Evolutionary conservation across 306 rosid species (phyloP).

Genomic region (Quillaja saponaria): DNA sequence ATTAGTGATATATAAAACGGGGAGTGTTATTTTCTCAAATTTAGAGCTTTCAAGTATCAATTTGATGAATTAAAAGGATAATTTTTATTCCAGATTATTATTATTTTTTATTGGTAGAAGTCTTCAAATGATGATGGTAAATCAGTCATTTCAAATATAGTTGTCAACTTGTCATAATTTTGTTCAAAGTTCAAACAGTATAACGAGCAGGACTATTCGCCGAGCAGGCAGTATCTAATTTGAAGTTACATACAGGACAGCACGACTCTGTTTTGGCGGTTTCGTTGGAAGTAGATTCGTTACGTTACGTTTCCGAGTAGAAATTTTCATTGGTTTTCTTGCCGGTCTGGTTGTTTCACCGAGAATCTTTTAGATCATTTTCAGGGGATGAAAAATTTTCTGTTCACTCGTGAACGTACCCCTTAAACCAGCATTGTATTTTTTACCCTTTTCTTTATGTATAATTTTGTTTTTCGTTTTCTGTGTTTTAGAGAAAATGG

Average conservation of each 20-base stretch:
- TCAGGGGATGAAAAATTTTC: background rate
- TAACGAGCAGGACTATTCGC: background rate
- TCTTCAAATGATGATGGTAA: too few relatives aligned
- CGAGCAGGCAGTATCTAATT: background rate
- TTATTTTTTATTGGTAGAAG: too few relatives aligned
- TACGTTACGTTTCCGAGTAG: background rate
- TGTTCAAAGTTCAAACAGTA: background rate
- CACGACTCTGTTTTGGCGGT: slow-evolving; percentile 48
- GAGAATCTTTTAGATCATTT: slow-evolving; percentile 20
- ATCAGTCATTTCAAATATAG: too few relatives aligned
- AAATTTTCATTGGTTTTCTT: background rate
- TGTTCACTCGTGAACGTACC: background rate
- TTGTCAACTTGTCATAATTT: background rate
- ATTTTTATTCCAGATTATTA: too few relatives aligned
- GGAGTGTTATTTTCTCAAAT: too few relatives aligned
- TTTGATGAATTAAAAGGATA: too few relatives aligned
- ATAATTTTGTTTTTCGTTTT: background rate
- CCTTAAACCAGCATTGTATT: slow-evolving; percentile 9
- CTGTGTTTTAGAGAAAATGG: slow-evolving; percentile 48
- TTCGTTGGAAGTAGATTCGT: slow-evolving; percentile 22
- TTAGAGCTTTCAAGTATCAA: too few relatives aligned
- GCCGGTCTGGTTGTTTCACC: slow-evolving; percentile 5
- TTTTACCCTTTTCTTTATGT: background rate
- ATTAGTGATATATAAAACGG: too few relatives aligned
- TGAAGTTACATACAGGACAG: slow-evolving; percentile 25